Evolutionary conservation across 495 filamentous ascomycete genomes (phyloP).

Genomic region (Aspergillus egyptiacus): DNA sequence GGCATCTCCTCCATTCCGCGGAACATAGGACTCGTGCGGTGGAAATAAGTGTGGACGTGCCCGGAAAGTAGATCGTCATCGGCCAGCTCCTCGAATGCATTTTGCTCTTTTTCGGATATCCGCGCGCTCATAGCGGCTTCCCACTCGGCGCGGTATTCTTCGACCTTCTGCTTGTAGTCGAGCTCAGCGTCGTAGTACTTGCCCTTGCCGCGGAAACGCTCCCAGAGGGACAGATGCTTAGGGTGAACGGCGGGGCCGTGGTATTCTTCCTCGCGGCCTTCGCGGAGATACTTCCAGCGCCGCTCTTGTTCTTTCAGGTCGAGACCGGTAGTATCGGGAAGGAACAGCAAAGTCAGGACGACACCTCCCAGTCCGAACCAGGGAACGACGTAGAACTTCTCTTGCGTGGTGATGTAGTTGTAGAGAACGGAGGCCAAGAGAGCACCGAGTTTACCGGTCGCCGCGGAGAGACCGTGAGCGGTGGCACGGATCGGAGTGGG

Average conservation of each 20-base stretch:
- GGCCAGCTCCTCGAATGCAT: slow-evolving; percentile 23
- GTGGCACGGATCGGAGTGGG: slow-evolving; percentile 85
- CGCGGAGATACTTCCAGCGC: slow-evolving; percentile 72
- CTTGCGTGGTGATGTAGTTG: slow-evolving; percentile 75
- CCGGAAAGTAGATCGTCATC: slow-evolving; percentile 41
- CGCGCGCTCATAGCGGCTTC: slow-evolving; percentile 46
- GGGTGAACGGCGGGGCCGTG: slow-evolving; percentile 85
- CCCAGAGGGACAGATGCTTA: slow-evolving; percentile 76
- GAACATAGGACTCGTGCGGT: slow-evolving; percentile 48
- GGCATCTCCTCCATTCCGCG: slow-evolving; percentile 37
- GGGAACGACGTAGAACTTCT: slow-evolving; percentile 80
- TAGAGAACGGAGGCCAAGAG: slow-evolving; percentile 77
- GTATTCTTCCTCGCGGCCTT: slow-evolving; percentile 69
- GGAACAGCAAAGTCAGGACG: slow-evolving; percentile 69
- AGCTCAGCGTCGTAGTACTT: slow-evolving; percentile 73
- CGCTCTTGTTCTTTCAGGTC: slow-evolving; percentile 93
- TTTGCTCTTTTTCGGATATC: slow-evolving; percentile 42
- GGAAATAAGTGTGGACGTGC: slow-evolving; percentile 44
- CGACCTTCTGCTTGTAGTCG: slow-evolving; percentile 72
- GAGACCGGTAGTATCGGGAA: slow-evolving; percentile 87
- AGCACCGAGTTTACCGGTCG: slow-evolving; percentile 76
- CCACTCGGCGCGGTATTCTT: slow-evolving; percentile 70
- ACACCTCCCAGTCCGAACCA: slow-evolving; percentile 87
- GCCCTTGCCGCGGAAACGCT: slow-evolving; percentile 62
- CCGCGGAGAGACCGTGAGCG: slow-evolving; percentile 84